Conservation (phyloP, 2,329 filamentous ascomycete species). For the Plenodomus tracheiphilus region DNA sequence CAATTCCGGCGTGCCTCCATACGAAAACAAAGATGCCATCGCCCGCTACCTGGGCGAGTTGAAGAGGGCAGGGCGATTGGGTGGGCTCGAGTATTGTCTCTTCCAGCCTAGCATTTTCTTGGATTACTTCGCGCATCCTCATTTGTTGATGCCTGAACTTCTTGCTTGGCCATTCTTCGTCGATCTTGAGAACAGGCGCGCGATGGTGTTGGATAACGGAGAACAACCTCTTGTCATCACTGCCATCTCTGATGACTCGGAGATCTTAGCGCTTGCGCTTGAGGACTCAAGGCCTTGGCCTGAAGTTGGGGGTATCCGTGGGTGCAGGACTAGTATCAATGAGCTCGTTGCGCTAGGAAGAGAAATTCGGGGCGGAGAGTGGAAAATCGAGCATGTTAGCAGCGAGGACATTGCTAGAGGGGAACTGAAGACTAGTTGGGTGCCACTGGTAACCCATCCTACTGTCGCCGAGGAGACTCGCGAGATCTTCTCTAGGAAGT, state of each 20-base stretch:
- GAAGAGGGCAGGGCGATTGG: slow-evolving; percentile 51
- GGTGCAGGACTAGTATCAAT: slow-evolving; percentile 26
- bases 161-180: slow-evolving; percentile 41
- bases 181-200: slow-evolving; percentile 30
- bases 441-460: slow-evolving; percentile 37
- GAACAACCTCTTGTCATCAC: slow-evolving; percentile 33
- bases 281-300: slow-evolving; percentile 33
- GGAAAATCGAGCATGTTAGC: slow-evolving; percentile 51
- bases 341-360: slow-evolving; percentile 35
- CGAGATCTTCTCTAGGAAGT: slow-evolving; percentile 39
- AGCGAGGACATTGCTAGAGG: slow-evolving; percentile 54
- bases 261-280: slow-evolving; percentile 31
- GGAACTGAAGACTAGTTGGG: slow-evolving; percentile 47
- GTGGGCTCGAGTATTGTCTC: slow-evolving; percentile 59
- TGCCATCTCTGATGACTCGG: slow-evolving; percentile 26
- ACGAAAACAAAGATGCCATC: slow-evolving; percentile 55
- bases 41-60: slow-evolving; percentile 56
- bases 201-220: slow-evolving; percentile 35
- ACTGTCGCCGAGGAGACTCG: slow-evolving; percentile 43
- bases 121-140: slow-evolving; percentile 59
- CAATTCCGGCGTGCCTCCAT: slow-evolving; percentile 51
- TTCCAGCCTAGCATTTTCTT: slow-evolving; percentile 61
- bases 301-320: slow-evolving; percentile 28
- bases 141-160: slow-evolving; percentile 53
- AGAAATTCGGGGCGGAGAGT: slow-evolving; percentile 35